Evolutionary conservation across 2,329 filamentous ascomycete species (phyloP), one percentile per base, ranked within the genome.

Genomic region (Neonectria magnoliae): DNA sequence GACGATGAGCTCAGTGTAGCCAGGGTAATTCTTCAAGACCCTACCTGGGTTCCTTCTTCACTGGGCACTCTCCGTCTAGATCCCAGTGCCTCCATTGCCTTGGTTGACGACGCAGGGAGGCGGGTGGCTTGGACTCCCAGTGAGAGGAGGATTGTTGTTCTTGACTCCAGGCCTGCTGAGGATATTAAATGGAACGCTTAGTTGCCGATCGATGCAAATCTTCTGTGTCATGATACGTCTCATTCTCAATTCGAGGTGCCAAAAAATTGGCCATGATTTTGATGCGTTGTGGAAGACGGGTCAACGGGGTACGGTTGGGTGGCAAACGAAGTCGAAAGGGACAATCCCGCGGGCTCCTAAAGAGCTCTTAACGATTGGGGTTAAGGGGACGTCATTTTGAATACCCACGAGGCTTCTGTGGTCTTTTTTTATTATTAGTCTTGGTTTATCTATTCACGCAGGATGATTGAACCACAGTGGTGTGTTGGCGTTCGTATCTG

Each of bases 11-110:
- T 76, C 10, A 76, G 80, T 25, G 68, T 85, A 9, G 81, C 78
- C 22, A 78, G 78, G 58, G 61, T 84, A 8, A 70, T 87, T 22
- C 78, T 85, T 20, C 76, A 81, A 31, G 81, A 86, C 56, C 77
- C 78, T 2, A 71, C 72, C 4, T 86, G 83, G 83, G 72, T 75
- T 5, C 77, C 70, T 7, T 57, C 47, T 25, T 54, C 56, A 10
- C 68, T 66, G 3, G 65, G 14, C n/a, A 62, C 25, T 10, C 58
- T 69, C 5, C 60, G 58, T 2, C 27, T 69, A 22, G 71, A 74
- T 33, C 65, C 64, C 1, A 62, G 58, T 1, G 60, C 67, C 18
- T 33, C 69, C 36, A 36, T 73, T 20, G 64, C 62, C 4, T 57
- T 73, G 5, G 59, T 74, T 13, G 72, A 74, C 14, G 69, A 74